Evolutionary conservation across 768 basidiomycete genomes (phyloP).

Genomic region (Macrolepiota dolichaula): DNA sequence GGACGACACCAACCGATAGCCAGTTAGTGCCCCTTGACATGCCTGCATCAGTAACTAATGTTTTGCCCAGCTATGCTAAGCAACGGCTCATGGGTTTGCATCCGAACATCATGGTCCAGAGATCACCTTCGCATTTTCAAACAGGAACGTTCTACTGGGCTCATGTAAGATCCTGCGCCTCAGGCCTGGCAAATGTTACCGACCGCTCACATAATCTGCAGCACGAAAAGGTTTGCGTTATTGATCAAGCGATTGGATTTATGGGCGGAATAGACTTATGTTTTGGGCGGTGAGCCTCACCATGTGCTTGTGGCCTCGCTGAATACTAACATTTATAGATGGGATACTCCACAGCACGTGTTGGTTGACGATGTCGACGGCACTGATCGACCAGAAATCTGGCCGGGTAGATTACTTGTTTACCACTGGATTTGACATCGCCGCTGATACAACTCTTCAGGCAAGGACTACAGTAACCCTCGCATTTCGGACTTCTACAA

Average conservation of each 20-base stretch:
- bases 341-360: constrained; percentile 96
- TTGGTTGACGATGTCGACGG: constrained; percentile 80
- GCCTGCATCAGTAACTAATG: background rate
- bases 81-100: constrained; percentile 76
- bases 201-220: constrained; percentile 23
- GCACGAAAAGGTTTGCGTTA: constrained; percentile 98
- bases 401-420: constrained; percentile 61
- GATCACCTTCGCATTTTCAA: constrained; percentile 96
- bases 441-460: constrained; percentile 31
- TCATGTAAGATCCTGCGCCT: constrained; percentile 56
- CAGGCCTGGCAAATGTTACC: background rate
- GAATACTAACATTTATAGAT: constrained; percentile 39
- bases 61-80: constrained; percentile 68
- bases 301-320: background rate
- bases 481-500: constrained; percentile 82
- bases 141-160: constrained; percentile 99
- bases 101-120: constrained; percentile 92
- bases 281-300: constrained; percentile 63
- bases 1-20: constrained; percentile 94
- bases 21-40: constrained; percentile 45
- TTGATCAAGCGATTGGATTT: constrained; percentile 96
- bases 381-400: constrained; percentile 65
- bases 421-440: background rate
- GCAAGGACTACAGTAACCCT: constrained; percentile 94
- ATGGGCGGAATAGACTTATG: constrained; percentile 97